Base-by-base conservation (phyloP, 108 stramenopile species). In the Cyclostephanos invisitatus region DNA sequence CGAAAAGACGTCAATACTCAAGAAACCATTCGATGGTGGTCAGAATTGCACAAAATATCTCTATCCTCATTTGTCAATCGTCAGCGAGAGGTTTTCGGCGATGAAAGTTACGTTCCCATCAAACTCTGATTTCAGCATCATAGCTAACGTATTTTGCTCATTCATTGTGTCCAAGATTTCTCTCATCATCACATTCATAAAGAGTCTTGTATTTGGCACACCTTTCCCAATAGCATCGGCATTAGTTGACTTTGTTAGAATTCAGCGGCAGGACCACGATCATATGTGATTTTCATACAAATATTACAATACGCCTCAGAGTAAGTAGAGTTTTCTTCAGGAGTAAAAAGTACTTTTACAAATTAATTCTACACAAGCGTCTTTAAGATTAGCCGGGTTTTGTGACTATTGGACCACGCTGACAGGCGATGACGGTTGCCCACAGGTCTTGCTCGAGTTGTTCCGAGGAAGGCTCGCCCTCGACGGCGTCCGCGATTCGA, bases 41-140 rank as follows among this genome's bases (percentile, higher is more conserved):
- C 40, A 24, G 9, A 9, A 17, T n/a, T 44, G 18, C 68, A 42
- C 38, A 46, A 5, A 37, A 25, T 9, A 54, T 25, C 38, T 58
- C 14, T 27, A 40, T 53, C n/a, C 68, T 44, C 32, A 27, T 14
- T 15, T 57, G 9, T 57, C 22, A 40, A 17, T 57, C 24, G 46
- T 7, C 40, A 58, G 22, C 9, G 9, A 28, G 37, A 14, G 56
- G 56, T 10, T 44, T 1, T 40, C 20, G 17, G 38, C 42, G 1
- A 25, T 42, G 56, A 69, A 58, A 28, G 22, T 59, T 25, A 29
- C 40, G 17, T 69, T 69, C 25, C 57, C 68, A 15, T 42, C 27
- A 3, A 47, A 24, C 46, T 57, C 68, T 4, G 37, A 57, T 58
- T 29, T 37, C 29, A 58, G 50, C 6, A 46, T 42, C n/a, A 28